A percentile compares a stretch with the other conserved stretches of the same genome.
Evolutionary conservation across 2,329 filamentous ascomycete genomes (phyloP).

Genomic region (Microsporum audouinii): DNA sequence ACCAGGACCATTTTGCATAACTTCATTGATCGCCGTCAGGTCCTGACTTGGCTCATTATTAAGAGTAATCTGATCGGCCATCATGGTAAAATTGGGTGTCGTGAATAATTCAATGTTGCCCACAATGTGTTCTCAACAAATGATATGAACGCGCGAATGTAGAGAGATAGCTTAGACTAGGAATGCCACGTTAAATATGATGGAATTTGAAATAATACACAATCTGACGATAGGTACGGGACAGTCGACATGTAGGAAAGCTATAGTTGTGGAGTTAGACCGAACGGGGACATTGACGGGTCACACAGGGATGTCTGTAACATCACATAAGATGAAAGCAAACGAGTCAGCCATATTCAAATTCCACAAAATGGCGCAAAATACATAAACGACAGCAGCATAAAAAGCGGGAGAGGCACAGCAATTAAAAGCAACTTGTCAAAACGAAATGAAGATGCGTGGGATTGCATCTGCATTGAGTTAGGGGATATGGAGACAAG

Average conservation of each 20-base stretch:
- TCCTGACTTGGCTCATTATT: conserved; percentile 28
- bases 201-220: neutral
- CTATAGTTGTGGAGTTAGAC: neutral
- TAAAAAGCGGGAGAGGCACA: neutral
- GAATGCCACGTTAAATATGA: neutral
- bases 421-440: neutral
- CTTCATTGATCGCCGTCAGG: conserved; percentile 33
- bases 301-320: neutral
- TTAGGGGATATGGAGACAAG: neutral
- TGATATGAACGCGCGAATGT: neutral
- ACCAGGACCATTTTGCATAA: conserved; percentile 30
- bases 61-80: conserved; percentile 28
- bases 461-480: neutral
- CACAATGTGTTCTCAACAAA: neutral
- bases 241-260: neutral
- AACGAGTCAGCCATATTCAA: neutral
- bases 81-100: conserved; percentile 14
- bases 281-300: neutral
- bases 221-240: neutral
- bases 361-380: neutral
- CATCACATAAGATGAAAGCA: neutral
- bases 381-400: neutral
- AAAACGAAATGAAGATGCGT: neutral
- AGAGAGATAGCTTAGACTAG: neutral
- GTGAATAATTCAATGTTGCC: neutral